Evolutionary conservation across 768 basidiomycete genomes (phyloP), one percentile per base, ranked within the genome.

Genomic region (Gautieria morchelliformis): DNA sequence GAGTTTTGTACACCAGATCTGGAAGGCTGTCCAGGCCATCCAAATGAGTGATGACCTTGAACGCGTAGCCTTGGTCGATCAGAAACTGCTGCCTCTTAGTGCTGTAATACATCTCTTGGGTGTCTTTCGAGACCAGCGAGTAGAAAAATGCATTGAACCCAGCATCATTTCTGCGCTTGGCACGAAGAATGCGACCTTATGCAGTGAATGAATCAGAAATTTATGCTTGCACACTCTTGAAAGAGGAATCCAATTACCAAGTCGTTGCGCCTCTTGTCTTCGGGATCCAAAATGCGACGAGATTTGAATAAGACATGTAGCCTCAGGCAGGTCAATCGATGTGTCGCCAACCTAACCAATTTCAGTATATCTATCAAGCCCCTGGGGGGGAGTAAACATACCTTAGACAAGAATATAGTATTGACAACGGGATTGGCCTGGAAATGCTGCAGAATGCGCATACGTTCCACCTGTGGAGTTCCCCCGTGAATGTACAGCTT

Each of bases 111-210:
- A 98, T 98, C 72, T 98, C 96, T 66, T 96, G 93, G 4, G 95
- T 99, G 72, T 97, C 95, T 71, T 96, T 96, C 24, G 94, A 97
- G 35, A 99, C 96, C 7, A 99, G 83, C 33, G 96, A 97, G 70
- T 99, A 99, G 73, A 99, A 99, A 74, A 98, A 99, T 22, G 96
- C 96, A 62, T 99, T 99, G 75, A 99, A 99, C 1, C 96, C 96
- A 72, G 98, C 96, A 65, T 99, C 96, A 66, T 99, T 99, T 61
- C 96, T 80, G 59, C 96, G 82, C 70, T 99, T 99, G 9, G 96
- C 96, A 47, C 96, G 87, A 46, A 99, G 74, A 65, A 99, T 99
- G 47, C 96, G 93, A 14, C 93, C 93, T 91, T 60, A 48, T 52
- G 49, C 56, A 63, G 20, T 37, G n/a, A 42, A 30, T 35, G 8